phyloP scores from a whole-genome alignment of 371 early-diverging fungal genomes.

The Batrachochytrium dendrobatidis region DNA sequence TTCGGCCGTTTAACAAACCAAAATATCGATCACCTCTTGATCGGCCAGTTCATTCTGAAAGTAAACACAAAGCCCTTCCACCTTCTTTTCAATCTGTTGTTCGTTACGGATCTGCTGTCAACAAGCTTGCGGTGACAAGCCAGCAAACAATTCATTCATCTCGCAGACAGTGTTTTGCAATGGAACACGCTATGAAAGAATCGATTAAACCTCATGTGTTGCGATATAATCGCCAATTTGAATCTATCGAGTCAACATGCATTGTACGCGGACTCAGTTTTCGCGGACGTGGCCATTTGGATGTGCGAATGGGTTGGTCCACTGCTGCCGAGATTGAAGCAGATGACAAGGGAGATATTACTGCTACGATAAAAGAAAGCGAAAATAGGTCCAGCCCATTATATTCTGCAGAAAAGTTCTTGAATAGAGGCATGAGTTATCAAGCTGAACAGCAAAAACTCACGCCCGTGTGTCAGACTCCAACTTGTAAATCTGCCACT shows the following conservation, averaged over 20 bases:
- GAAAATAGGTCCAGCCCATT: no score
- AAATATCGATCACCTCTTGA: conserved; percentile 28
- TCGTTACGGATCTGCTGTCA: conserved; percentile 25
- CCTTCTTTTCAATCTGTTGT: conserved; percentile 20
- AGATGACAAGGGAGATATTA: not conserved
- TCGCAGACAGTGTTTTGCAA: conserved; percentile 10
- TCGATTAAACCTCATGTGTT: conserved; percentile 14
- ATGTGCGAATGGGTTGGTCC: conserved; percentile 15
- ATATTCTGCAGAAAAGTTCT: no score
- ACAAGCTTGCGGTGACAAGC: conserved; percentile 17
- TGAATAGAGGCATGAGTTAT: no score
- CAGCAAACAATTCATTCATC: conserved; percentile 11
- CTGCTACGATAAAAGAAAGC: not conserved
- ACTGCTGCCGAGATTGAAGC: not conserved
- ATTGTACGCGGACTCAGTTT: conserved; percentile 10
- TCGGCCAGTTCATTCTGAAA: conserved; percentile 23
- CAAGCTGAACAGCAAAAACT: no score
- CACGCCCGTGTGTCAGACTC: no score
- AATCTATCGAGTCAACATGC: not conserved
- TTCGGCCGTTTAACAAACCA: conserved; percentile 31
- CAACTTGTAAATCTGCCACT: no score
- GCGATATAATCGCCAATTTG: conserved; percentile 14
- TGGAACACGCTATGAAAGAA: conserved; percentile 8
- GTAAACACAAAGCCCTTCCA: conserved; percentile 24
- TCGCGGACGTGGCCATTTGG: conserved; percentile 11